Percentiles rank a stretch among this genome's conserved stretches.
Conservation (phyloP, 2,329 filamentous ascomycete species). For the Beauveria sp. region DNA sequence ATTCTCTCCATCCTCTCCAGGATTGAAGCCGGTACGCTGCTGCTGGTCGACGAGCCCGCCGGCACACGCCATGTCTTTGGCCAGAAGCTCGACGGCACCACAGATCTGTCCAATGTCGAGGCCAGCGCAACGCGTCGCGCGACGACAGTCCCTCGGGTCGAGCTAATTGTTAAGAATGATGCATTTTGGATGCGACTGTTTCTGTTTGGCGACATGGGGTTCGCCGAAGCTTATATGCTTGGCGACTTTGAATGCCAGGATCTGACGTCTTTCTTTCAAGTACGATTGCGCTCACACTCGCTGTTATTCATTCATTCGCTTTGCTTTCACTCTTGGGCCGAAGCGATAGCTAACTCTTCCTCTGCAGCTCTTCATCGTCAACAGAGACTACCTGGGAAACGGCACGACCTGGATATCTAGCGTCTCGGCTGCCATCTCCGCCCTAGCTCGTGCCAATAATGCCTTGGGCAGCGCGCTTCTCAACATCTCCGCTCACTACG, state of each 20-base stretch:
- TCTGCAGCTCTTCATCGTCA: slow-evolving; percentile 59
- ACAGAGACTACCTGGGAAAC: slow-evolving; percentile 56
- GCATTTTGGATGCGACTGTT: slow-evolving; percentile 63
- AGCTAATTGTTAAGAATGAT: slow-evolving; percentile 55
- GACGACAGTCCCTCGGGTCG: slow-evolving; percentile 34
- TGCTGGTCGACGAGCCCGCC: slow-evolving; percentile 39
- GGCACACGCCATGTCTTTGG: slow-evolving; percentile 37
- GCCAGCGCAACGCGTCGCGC: slow-evolving; percentile 27
- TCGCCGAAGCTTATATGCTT: slow-evolving; percentile 67
- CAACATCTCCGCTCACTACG: slow-evolving; percentile 67
- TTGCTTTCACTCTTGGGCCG: background rate
- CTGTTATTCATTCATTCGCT: too few relatives aligned
- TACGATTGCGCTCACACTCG: slow-evolving; percentile 23
- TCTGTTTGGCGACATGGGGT: slow-evolving; percentile 68
- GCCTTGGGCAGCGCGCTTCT: slow-evolving; percentile 50
- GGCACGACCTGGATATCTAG: slow-evolving; percentile 55
- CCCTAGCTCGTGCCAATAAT: slow-evolving; percentile 50
- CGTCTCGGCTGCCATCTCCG: slow-evolving; percentile 49
- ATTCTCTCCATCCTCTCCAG: slow-evolving; percentile 38
- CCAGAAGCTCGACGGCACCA: slow-evolving; percentile 33
- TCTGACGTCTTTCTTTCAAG: slow-evolving; percentile 60
- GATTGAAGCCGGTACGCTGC: slow-evolving; percentile 40
- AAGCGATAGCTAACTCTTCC: background rate
- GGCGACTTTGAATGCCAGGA: slow-evolving; percentile 61
- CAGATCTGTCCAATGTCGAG: slow-evolving; percentile 27